A percentile compares a stretch with the other conserved stretches of the same genome.
These are phyloP conservation scores for Sedum album DNA, from an alignment of 164 flowering plant genomes.

Conservation along the genomic window DNA sequence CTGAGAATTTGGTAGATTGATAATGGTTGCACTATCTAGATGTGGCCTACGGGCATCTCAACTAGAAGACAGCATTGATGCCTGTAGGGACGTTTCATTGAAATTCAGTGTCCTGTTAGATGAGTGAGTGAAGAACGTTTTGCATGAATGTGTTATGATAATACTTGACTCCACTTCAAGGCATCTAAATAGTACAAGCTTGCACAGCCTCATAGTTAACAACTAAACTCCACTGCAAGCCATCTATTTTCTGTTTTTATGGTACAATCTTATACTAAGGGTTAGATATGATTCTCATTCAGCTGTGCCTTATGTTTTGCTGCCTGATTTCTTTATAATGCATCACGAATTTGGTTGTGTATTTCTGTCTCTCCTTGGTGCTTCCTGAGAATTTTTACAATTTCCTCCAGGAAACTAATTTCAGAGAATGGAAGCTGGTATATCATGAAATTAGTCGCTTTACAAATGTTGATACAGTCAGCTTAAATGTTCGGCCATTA, in stretches of 20 bases:
- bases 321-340: neutral
- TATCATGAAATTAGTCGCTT: constrained; percentile 80
- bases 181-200: no score
- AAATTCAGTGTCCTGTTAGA: neutral
- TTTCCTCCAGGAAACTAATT: constrained; percentile 59
- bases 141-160: neutral
- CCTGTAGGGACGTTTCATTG: neutral
- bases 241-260: neutral
- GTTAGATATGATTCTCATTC: neutral
- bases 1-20: neutral
- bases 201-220: neutral
- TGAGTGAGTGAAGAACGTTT: neutral
- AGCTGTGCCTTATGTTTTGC: neutral
- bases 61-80: neutral
- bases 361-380: neutral
- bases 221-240: no score
- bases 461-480: constrained; percentile 45
- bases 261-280: neutral
- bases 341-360: neutral
- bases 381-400: neutral
- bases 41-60: neutral
- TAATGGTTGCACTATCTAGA: neutral
- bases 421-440: constrained; percentile 89
- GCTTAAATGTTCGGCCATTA: constrained; percentile 51
- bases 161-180: no score